Evolutionary conservation across 164 flowering plant species (phyloP), one percentile per base, ranked within the genome.

Genomic region (Nymphaea colorata): DNA sequence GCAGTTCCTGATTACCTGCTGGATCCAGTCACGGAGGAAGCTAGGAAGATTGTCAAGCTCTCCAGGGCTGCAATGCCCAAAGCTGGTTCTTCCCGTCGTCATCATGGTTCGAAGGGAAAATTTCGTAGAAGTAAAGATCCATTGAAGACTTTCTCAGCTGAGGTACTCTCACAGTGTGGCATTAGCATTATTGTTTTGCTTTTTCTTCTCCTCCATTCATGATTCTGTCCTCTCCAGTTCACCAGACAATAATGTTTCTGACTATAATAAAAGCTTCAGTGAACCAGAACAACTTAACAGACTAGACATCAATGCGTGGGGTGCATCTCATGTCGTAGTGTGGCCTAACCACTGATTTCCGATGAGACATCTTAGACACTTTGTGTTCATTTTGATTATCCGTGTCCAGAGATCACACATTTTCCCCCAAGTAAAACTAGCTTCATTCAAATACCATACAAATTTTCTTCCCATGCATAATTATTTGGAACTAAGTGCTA

Each of bases 31-130:
- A 92, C 96, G 53, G 80, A 86, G 66, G 96, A 90, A 76, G 97
- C 94, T 17, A 87, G 89, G 78, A 90, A 90, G 75, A 83, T 85
- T 69, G 86, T 95, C 5, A 87, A 88, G 84, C 88, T 95, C 64
- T 82, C 92, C 42, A 81, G 96, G 72, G 98, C 93, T 64, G 99
- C 98, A 66, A 92, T 92, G 96, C 93, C 96, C 45, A 80, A 76
- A 59, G 75, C 36, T 25, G 36, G 77, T 41, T 51, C 89, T 57
- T 72, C 62, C 59, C 81, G 75, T 44, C 81, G 75, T 62, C 76
- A 63, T 10, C 64, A 4, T 17, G 83, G 83, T 60, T 67, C 78
- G 0, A 84, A 77, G 68, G 84, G 80, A 67, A 82, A 78, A 69
- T 79, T 69, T 6, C 83, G 78, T 65, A 89, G 73, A 76, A 81